Base-by-base conservation (phyloP, 495 filamentous ascomycete species). In the Tuber brumale region DNA sequence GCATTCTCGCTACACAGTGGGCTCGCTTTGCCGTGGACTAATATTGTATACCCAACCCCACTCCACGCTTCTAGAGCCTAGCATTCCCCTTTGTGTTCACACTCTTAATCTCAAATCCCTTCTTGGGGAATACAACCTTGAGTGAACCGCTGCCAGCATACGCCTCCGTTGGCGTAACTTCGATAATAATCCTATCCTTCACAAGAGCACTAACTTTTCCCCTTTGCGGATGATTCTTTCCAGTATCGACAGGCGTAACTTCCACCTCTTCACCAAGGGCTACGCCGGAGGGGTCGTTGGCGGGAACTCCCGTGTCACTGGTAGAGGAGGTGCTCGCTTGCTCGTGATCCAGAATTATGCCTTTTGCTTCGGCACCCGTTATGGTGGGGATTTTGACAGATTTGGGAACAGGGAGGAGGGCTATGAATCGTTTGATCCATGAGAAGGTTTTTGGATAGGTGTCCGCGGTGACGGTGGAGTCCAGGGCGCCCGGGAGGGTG, bases 181-280 rank as follows among this genome's bases (percentile, higher is more conserved):
- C 86, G 48, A 90, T 81, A 3, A 89, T 87, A 5, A 90, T 83
- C 84, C 89, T 86, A 45, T 84, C 81, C 31, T 79, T 78, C 71
- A 83, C 86, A 66, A 91, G 69, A 39, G 81, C 84, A 27, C 89
- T 84, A 76, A 90, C 76, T 69, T 71, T 82, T 0, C 89, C 90
- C 16, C 79, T 75, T 81, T 91, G 90, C 74, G 86, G 86, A 78
- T 89, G 85, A 16, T 66, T 83, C 69, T 83, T 86, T 16, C 90
- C 90, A 41, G 85, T 86, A 77, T 91, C 89, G 16, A 85, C 87
- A 10, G 89, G 89, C 83, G 86, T 88, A 71, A 90, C 77, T 80
- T 87, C 84, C 19, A 91, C 86, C 72, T 82, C 69, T 23, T 83
- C 77, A 1, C 88, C 88, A 31, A 70, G 41, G 74, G 81, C 81